Evolutionary conservation across 148 eudicot genomes (phyloP).

Genomic region (Amaranthus palmeri): DNA sequence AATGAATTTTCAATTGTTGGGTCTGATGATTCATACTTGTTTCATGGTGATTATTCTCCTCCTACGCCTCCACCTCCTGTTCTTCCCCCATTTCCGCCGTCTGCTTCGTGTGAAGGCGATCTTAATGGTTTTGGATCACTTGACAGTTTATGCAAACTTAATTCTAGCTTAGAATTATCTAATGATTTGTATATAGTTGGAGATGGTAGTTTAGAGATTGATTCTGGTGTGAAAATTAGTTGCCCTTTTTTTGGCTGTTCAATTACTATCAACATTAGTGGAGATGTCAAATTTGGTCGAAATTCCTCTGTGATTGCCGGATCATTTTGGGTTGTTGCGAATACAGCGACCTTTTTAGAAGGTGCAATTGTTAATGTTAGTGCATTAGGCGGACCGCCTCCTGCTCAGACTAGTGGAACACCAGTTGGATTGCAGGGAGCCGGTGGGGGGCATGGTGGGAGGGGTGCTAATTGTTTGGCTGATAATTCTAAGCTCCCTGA

Average conservation of each 20-base stretch:
- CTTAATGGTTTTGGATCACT: slow-evolving; percentile 67
- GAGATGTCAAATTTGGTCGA: slow-evolving; percentile 44
- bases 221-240: slow-evolving; percentile 43
- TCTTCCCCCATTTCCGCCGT: slow-evolving; percentile 53
- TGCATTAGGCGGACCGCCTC: slow-evolving; percentile 54
- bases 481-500: slow-evolving; percentile 59
- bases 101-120: slow-evolving; percentile 55
- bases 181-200: slow-evolving; percentile 57
- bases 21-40: slow-evolving; percentile 5
- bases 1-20: slow-evolving; percentile 13
- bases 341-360: slow-evolving; percentile 32
- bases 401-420: slow-evolving; percentile 55
- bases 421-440: slow-evolving; percentile 59
- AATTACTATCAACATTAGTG: slow-evolving; percentile 49
- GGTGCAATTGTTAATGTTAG: slow-evolving; percentile 62
- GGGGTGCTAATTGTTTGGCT: slow-evolving; percentile 85
- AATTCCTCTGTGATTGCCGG: slow-evolving; percentile 50
- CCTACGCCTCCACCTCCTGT: slow-evolving; percentile 63
- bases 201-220: slow-evolving; percentile 51
- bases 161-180: slow-evolving; percentile 46
- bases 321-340: slow-evolving; percentile 37
- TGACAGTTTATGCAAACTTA: slow-evolving; percentile 51
- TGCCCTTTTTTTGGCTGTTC: slow-evolving; percentile 61
- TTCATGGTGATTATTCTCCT: slow-evolving; percentile 69
- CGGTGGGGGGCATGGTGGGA: slow-evolving; percentile 90